A percentile compares a stretch with the other conserved stretches of the same genome.
Evolutionary conservation across 2,329 filamentous ascomycete genomes (phyloP).

Genomic region (Sporothrix variecibatus): DNA sequence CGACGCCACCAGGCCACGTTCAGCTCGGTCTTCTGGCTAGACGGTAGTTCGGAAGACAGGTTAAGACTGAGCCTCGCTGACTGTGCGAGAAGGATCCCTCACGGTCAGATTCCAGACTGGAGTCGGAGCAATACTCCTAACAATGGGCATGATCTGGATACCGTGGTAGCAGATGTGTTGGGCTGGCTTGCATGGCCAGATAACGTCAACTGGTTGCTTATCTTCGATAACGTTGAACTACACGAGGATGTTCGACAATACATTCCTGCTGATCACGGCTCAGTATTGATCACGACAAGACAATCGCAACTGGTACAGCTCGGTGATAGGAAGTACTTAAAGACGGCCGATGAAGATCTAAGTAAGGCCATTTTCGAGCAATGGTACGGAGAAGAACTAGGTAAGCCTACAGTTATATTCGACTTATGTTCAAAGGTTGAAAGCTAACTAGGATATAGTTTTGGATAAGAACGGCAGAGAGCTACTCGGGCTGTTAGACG

Average conservation of each 20-base stretch:
- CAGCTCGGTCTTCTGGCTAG: conserved; percentile 39
- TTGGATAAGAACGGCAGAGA: conserved; percentile 29
- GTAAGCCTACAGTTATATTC: conserved; percentile 21
- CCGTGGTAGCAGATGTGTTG: conserved; percentile 33
- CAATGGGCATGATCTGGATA: conserved; percentile 28
- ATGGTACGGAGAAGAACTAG: conserved; percentile 32
- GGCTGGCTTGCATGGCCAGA: conserved; percentile 35
- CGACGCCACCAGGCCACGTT: conserved; percentile 33
- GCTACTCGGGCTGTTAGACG: conserved; percentile 31
- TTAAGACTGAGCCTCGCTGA: conserved; percentile 36
- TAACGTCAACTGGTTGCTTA: conserved; percentile 39
- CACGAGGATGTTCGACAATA: conserved; percentile 34
- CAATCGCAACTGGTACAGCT: conserved; percentile 32
- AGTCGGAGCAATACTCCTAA: background rate
- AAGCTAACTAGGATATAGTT: conserved; percentile 14
- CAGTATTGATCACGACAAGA: conserved; percentile 37
- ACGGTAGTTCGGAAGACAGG: conserved; percentile 37
- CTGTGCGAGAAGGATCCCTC: conserved; percentile 32
- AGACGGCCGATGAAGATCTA: conserved; percentile 32
- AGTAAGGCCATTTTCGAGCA: conserved; percentile 36
- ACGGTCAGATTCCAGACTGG: conserved; percentile 29
- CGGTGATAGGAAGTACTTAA: conserved; percentile 32
- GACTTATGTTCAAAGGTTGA: background rate
- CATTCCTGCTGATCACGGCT: conserved; percentile 35
- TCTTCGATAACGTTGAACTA: conserved; percentile 42